Percentiles rank a stretch among this genome's conserved stretches.
phyloP scores from a whole-genome alignment of 164 flowering plant genomes.

The Cinnamomum chago region DNA sequence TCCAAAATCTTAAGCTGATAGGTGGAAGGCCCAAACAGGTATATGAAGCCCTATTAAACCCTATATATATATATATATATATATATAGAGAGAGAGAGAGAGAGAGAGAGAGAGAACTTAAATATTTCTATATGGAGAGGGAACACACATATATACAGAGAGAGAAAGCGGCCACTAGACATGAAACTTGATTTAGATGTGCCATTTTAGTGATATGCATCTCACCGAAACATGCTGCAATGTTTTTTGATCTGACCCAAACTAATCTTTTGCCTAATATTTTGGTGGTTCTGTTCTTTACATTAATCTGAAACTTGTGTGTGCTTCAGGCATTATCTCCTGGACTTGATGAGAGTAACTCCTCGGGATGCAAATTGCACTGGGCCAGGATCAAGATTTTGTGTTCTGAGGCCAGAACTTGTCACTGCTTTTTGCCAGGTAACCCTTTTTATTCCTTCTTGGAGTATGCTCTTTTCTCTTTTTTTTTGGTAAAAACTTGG shows the following conservation, averaged over 20 bases:
- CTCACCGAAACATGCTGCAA: background rate
- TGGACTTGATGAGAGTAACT: slow-evolving; percentile 97
- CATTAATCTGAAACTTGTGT: background rate
- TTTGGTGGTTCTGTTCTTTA: background rate
- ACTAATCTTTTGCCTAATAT: background rate
- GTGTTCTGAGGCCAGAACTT: slow-evolving; percentile 89
- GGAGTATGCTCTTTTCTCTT: background rate
- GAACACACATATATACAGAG: too few species aligned
- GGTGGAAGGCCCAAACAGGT: too few species aligned
- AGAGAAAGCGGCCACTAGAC: too few species aligned
- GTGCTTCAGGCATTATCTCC: slow-evolving; percentile 80
- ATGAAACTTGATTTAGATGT: background rate
- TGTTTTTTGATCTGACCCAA: background rate
- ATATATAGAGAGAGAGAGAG: too few species aligned
- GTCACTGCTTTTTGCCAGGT: slow-evolving; percentile 83
- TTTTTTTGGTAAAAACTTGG: background rate
- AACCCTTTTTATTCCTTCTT: slow-evolving; percentile 9
- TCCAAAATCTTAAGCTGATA: too few species aligned
- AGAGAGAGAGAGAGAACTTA: too few species aligned
- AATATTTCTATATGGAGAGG: too few species aligned
- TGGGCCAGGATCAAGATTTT: slow-evolving; percentile 80
- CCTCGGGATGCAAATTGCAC: slow-evolving; percentile 96
- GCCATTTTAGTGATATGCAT: background rate
- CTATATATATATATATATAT: too few species aligned
- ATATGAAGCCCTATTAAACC: too few species aligned